Conservation (phyloP, 1,284 basidiomycete genomes). For the Pascua guehoae region DNA sequence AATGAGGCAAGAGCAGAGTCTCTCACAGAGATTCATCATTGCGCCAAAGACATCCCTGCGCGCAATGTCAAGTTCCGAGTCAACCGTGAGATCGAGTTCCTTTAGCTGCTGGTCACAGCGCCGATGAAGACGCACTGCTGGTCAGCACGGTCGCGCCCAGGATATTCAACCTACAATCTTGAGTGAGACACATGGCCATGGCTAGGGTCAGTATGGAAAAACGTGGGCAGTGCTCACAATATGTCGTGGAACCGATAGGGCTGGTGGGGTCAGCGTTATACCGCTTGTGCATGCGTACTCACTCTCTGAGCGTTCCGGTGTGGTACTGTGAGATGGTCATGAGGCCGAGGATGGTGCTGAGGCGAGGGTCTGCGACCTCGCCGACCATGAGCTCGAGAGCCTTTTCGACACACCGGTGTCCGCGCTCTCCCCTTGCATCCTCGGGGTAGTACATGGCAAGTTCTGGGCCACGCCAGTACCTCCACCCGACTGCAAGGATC, state of each 20-base stretch:
- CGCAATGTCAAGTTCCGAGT: constrained; percentile 19
- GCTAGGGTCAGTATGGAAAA: neutral
- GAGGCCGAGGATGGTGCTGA: constrained; percentile 20
- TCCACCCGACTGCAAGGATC: constrained; percentile 21
- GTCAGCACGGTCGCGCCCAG: neutral
- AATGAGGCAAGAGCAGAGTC: neutral
- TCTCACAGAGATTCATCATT: constrained; percentile 18
- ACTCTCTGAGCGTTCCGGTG: constrained; percentile 19
- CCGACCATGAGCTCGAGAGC: constrained; percentile 15
- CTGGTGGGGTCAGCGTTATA: neutral
- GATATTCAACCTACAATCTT: neutral
- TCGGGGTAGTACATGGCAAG: constrained; percentile 18
- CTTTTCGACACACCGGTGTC: constrained; percentile 15
- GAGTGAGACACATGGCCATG: constrained; percentile 1
- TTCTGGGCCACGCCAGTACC: constrained; percentile 15
- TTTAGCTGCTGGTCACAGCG: constrained; percentile 20
- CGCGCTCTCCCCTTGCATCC: constrained; percentile 4
- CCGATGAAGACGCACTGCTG: constrained; percentile 18
- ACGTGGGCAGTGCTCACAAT: neutral
- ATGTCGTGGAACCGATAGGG: constrained; percentile 3
- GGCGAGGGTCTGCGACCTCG: constrained; percentile 13
- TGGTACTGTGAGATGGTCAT: constrained; percentile 16
- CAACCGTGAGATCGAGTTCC: constrained; percentile 15
- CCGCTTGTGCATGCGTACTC: constrained; percentile 2
- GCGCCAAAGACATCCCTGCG: constrained; percentile 20